phyloP scores from a whole-genome alignment of 2,329 filamentous ascomycete genomes.

The Pestalotiopsis sp. region DNA sequence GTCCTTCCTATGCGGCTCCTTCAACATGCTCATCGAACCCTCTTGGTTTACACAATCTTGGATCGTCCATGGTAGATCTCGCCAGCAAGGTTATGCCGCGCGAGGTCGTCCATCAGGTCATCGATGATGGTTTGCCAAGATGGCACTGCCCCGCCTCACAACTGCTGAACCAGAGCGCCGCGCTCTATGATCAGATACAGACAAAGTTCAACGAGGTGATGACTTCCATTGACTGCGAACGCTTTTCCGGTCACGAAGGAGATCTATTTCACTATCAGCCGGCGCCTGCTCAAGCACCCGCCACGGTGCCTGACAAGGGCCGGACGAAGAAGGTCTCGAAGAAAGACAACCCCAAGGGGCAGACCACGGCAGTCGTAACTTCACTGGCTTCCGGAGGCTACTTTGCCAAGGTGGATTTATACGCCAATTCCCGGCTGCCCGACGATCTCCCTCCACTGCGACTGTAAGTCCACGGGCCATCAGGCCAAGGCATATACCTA shows the following conservation, averaged over 20 bases:
- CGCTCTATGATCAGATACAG: conserved; percentile 62
- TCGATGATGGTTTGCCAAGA: conserved; percentile 46
- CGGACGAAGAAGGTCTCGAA: conserved; percentile 32
- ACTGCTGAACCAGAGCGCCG: conserved; percentile 47
- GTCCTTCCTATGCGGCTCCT: conserved; percentile 23
- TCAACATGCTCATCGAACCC: conserved; percentile 22
- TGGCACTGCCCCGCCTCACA: conserved; percentile 47
- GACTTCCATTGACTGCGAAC: conserved; percentile 71
- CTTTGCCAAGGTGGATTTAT: conserved; percentile 78
- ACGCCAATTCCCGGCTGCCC: conserved; percentile 77
- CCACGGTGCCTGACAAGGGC: conserved; percentile 18
- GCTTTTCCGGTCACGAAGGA: conserved; percentile 53
- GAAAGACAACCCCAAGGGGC: conserved; percentile 38
- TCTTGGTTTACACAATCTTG: conserved; percentile 38
- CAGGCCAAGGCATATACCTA: neutral
- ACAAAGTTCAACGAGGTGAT: conserved; percentile 69
- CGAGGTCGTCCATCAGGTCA: conserved; percentile 36
- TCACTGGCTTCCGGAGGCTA: conserved; percentile 54
- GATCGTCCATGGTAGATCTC: conserved; percentile 43
- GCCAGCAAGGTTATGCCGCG: conserved; percentile 43
- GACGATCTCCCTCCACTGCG: conserved; percentile 67
- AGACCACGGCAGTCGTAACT: conserved; percentile 35
- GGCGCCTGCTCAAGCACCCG: conserved; percentile 14
- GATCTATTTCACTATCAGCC: conserved; percentile 51
- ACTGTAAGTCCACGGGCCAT: conserved; percentile 51